Evolutionary conservation across 192 early-diverging fungal species (phyloP), one percentile per base, ranked within the genome.

Genomic region (Kickxella alabastrina): DNA sequence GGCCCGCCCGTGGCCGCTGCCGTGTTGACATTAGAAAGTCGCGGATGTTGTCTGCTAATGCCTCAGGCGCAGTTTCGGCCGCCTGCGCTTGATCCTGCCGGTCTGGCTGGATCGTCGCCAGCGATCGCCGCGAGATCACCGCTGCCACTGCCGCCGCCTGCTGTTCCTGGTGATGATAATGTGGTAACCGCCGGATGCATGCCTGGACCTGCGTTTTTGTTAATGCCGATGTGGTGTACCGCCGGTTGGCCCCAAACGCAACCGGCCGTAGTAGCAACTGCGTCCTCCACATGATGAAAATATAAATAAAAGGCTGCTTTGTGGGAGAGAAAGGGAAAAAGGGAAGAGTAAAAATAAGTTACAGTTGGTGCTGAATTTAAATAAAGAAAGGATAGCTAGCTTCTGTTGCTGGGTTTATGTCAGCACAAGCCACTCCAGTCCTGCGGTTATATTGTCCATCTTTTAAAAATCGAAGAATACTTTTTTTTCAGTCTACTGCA

Each of bases 1-100:
- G 66, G 1, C 71, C 71, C 2, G 71, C 69, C 6, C 77, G 77
- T 14, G 77, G 62, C 31, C 59, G 48, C 55, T 79, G 77, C 1
- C 71, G 62, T 15, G 74, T 77, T 12, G 59, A 53, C 8, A 13
- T 27, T 22, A 77, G 58, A 22, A 77, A 77, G 22, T 60, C 55
- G 49, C 72, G 65, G 25, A 75, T 75, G 40, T 53, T 63, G 29
- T 57, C 52, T 27, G 55, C 57, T 27, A 68, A 29, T 13, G 40
- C 50, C 8, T 37, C 38, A 23, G 44, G 25, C 22, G 27, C 28
- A 1, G 34, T 4, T 10, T 49, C 50, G 25, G 45, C 19, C 22
- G 32, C 35, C 21, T 32, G 14, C 37, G 56, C 17, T 23, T 3
- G 24, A 27, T 12, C 2, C 27, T 12, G 27, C n/a, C 22, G 5